These are phyloP conservation scores for Iris pallida DNA, from an alignment of 116 monocot species.

Conservation along the genomic window DNA sequence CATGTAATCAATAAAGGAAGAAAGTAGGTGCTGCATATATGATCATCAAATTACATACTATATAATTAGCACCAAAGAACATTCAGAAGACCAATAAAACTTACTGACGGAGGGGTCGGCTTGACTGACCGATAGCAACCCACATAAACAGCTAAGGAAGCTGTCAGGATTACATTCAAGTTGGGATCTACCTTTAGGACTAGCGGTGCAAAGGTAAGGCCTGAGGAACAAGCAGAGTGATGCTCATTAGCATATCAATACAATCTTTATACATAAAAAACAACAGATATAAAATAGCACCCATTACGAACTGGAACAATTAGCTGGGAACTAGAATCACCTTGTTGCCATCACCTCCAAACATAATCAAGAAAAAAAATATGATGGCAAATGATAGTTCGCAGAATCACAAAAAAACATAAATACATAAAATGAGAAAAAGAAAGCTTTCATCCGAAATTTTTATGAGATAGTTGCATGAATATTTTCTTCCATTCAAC, in stretches of 20 bases:
- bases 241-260: background rate
- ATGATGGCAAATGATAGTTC: background rate
- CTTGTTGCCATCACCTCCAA: background rate
- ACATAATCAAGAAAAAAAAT: background rate
- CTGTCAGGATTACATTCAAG: conserved; percentile 89
- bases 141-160: conserved; percentile 89
- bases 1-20: background rate
- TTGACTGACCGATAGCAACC: conserved; percentile 97
- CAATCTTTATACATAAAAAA: background rate
- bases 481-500: too few relatives aligned
- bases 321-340: background rate
- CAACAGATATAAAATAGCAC: background rate
- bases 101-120: conserved; percentile 80
- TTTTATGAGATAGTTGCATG: too few relatives aligned
- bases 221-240: conserved; percentile 33
- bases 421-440: too few relatives aligned
- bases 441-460: too few relatives aligned
- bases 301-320: background rate
- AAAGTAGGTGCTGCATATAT: background rate
- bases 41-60: background rate
- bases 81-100: conserved; percentile 11
- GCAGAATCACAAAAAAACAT: background rate
- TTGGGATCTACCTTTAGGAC: conserved; percentile 72
- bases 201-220: conserved; percentile 74
- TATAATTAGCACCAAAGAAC: background rate